These are phyloP conservation scores for Thymus mandschuricus DNA, from an alignment of 257 asterid species.

Conservation along the genomic window DNA sequence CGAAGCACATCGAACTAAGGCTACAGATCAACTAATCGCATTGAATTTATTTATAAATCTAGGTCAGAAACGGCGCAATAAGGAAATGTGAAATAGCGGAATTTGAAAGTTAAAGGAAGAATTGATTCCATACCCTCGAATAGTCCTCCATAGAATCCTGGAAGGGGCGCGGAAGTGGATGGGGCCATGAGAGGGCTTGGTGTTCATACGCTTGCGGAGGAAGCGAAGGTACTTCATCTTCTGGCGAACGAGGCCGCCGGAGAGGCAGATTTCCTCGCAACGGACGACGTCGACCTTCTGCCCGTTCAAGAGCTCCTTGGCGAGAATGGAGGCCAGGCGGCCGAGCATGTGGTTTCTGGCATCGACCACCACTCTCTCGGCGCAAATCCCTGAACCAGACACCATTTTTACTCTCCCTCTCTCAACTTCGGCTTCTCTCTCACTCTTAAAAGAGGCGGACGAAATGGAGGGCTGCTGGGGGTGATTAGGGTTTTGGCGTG, in stretches of 20 bases:
- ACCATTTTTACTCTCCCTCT: conserved; percentile 37
- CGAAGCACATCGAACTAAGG: not conserved
- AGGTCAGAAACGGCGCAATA: not conserved
- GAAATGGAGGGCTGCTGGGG: not conserved
- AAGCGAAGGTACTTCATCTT: conserved; percentile 54
- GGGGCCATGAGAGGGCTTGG: conserved; percentile 59
- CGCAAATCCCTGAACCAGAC: conserved; percentile 59
- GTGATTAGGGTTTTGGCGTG: conserved; percentile 35
- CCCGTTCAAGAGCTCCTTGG: conserved; percentile 56
- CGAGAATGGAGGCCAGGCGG: conserved; percentile 45
- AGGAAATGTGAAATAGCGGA: not conserved
- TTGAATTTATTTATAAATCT: too few relatives aligned
- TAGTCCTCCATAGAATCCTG: conserved; percentile 55
- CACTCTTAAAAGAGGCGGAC: conserved; percentile 17
- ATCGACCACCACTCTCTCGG: conserved; percentile 48
- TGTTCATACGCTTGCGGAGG: conserved; percentile 61
- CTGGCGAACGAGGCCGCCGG: conserved; percentile 61
- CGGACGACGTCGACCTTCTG: conserved; percentile 48
- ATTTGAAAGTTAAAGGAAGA: not conserved
- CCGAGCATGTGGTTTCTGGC: conserved; percentile 62
- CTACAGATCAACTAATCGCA: not conserved
- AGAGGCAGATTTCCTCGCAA: conserved; percentile 53
- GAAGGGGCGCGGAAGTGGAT: conserved; percentile 60
- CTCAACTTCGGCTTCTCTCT: conserved; percentile 3
- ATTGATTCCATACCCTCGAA: conserved; percentile 47